Conservation (phyloP, 352 stramenopile species). For the Lagenidium giganteum region DNA sequence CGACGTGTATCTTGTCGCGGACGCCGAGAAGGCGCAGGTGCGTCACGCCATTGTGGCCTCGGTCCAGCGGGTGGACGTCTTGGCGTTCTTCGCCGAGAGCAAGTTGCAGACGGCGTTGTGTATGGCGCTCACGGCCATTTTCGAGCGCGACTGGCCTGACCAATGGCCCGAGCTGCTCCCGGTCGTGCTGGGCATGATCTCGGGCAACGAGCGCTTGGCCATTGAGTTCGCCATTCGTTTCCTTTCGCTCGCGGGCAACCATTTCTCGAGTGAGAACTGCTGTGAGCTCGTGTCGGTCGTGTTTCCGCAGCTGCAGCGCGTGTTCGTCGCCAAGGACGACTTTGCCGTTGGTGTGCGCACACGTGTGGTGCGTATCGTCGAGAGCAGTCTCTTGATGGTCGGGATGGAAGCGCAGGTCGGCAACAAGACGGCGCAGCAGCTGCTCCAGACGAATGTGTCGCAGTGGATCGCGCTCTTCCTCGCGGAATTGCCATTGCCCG, state of each 20-base stretch:
- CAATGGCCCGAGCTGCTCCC: conserved; percentile 78
- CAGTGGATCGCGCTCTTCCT: conserved; percentile 75
- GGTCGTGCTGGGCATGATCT: conserved; percentile 51
- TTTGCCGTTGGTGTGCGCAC: conserved; percentile 48
- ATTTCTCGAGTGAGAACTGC: conserved; percentile 79
- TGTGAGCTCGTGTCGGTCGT: conserved; percentile 68
- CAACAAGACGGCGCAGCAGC: conserved; percentile 40
- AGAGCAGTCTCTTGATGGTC: conserved; percentile 75
- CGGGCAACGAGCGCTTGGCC: conserved; percentile 37
- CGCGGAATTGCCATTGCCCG: conserved; percentile 33
- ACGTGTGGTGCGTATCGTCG: conserved; percentile 65
- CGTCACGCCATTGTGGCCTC: conserved; percentile 47
- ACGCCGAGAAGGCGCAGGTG: conserved; percentile 67
- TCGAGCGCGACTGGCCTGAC: conserved; percentile 80
- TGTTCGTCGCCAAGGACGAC: conserved; percentile 40
- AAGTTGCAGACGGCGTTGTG: conserved; percentile 80
- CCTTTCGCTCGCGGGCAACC: conserved; percentile 57
- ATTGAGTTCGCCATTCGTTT: conserved; percentile 76
- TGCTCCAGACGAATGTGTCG: conserved; percentile 60
- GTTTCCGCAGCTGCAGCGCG: conserved; percentile 65
- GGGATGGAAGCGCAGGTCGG: conserved; percentile 82
- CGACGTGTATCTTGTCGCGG: conserved; percentile 38
- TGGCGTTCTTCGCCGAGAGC: conserved; percentile 51
- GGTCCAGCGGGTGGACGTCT: conserved; percentile 38
- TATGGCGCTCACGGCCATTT: conserved; percentile 72